Conservation (phyloP, 2,329 filamentous ascomycete species). For the Fusarium coicis region DNA sequence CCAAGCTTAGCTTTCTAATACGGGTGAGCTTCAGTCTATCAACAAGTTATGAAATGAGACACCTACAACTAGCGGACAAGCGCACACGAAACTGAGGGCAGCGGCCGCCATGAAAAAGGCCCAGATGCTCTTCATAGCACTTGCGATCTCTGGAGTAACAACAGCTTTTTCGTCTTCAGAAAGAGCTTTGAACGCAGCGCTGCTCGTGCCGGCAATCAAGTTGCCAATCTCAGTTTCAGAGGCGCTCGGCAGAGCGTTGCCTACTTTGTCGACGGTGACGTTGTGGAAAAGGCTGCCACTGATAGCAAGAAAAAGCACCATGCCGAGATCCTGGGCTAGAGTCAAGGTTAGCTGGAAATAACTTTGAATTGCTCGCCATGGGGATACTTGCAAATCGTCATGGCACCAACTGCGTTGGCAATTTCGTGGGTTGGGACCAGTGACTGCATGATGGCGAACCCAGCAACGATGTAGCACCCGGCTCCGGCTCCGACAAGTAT, state of each 20-base stretch:
- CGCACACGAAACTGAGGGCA: background rate
- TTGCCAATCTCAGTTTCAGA: background rate
- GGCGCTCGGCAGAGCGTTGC: background rate
- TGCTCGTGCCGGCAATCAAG: background rate
- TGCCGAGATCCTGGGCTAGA: background rate
- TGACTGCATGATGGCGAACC: background rate
- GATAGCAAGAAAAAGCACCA: background rate
- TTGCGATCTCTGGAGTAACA: background rate
- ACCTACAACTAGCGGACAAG: background rate
- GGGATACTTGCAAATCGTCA: background rate
- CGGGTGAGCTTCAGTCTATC: rapidly evolving
- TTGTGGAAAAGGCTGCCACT: constrained; percentile 6
- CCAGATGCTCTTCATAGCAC: background rate
- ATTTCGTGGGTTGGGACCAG: background rate
- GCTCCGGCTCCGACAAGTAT: background rate
- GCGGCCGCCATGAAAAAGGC: background rate
- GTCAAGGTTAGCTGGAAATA: rapidly evolving
- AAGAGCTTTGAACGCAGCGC: background rate
- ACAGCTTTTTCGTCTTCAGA: background rate
- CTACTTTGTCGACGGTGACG: background rate
- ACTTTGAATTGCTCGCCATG: rapidly evolving
- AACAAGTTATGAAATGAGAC: background rate
- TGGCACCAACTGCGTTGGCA: background rate
- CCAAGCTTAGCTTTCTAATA: background rate
- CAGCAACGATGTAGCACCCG: background rate